phyloP scores from a whole-genome alignment of 2,329 filamentous ascomycete genomes.

The Cylindrodendrum hubeiense region DNA sequence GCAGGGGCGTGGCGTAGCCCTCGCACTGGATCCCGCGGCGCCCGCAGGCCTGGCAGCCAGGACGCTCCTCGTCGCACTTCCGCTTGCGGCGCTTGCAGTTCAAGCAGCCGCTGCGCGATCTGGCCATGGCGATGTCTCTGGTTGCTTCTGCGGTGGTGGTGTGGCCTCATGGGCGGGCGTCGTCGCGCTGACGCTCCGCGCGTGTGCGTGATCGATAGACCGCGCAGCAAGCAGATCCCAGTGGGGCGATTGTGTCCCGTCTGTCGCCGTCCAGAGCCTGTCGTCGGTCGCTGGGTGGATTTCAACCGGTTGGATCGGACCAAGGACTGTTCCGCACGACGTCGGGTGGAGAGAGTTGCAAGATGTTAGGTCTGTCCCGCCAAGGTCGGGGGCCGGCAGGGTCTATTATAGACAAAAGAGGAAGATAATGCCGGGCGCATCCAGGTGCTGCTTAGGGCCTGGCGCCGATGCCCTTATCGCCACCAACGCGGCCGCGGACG shows the following conservation, averaged over 20 bases:
- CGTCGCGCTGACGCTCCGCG: too few relatives aligned
- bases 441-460: constrained; percentile 25
- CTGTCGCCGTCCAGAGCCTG: neutral
- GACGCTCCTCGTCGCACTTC: constrained; percentile 41
- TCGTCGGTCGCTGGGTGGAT: neutral
- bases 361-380: neutral
- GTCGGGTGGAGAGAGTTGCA: neutral
- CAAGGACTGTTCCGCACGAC: neutral
- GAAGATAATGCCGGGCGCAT: constrained; percentile 43
- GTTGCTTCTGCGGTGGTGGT: neutral
- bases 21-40: constrained; percentile 37
- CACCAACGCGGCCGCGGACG: constrained; percentile 2
- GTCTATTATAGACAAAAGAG: constrained; percentile 40
- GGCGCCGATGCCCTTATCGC: constrained; percentile 21
- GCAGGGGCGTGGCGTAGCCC: constrained; percentile 37
- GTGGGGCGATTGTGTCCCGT: neutral
- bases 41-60: constrained; percentile 35
- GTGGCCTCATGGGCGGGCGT: too few relatives aligned
- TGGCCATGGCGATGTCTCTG: constrained; percentile 26
- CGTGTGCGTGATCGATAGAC: too few relatives aligned
- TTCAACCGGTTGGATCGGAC: neutral
- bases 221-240: neutral
- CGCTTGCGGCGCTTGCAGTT: constrained; percentile 43
- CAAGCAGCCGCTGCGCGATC: constrained; percentile 41
- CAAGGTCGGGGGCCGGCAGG: neutral